Conservation (phyloP, 73 alveolate species). For the Symbiodinium pilosum region DNA sequence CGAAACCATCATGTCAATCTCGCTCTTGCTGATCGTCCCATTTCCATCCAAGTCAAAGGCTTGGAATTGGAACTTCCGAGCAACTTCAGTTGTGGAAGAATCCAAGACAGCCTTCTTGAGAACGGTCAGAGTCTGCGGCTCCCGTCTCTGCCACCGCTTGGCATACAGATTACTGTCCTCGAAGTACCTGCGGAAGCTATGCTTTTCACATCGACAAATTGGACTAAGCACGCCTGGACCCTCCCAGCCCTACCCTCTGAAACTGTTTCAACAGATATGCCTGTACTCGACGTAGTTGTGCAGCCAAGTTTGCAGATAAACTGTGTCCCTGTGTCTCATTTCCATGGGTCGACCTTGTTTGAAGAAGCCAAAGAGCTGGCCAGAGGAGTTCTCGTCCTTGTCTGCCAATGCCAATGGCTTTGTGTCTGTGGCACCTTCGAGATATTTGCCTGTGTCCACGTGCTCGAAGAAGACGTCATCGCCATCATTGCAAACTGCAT, state of each 20-base stretch:
- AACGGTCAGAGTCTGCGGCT: constrained; percentile 81
- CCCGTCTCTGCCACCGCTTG: constrained; percentile 91
- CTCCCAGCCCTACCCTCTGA: not conserved
- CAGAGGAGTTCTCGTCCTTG: constrained; percentile 58
- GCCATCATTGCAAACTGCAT: constrained; percentile 59
- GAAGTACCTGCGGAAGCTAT: constrained; percentile 66
- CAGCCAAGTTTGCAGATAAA: constrained; percentile 69
- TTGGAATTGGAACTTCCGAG: constrained; percentile 79
- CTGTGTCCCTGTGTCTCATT: constrained; percentile 86
- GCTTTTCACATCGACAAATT: not conserved
- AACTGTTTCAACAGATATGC: not conserved
- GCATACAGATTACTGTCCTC: constrained; percentile 83
- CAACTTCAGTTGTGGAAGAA: constrained; percentile 79
- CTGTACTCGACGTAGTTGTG: constrained; percentile 89
- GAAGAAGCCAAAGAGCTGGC: constrained; percentile 71
- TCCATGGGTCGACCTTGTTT: constrained; percentile 93
- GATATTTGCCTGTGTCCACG: constrained; percentile 58
- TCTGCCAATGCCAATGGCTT: constrained; percentile 43
- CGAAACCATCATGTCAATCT: constrained; percentile 90
- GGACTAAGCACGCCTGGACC: not conserved
- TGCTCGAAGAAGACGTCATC: constrained; percentile 80
- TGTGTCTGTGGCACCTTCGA: constrained; percentile 50
- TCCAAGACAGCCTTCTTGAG: constrained; percentile 77
- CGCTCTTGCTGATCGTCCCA: constrained; percentile 86
- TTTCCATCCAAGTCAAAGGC: constrained; percentile 82